Evolutionary conservation across 352 stramenopile species (phyloP), one percentile per base, ranked within the genome.

Genomic region (Phytophthora sp.): DNA sequence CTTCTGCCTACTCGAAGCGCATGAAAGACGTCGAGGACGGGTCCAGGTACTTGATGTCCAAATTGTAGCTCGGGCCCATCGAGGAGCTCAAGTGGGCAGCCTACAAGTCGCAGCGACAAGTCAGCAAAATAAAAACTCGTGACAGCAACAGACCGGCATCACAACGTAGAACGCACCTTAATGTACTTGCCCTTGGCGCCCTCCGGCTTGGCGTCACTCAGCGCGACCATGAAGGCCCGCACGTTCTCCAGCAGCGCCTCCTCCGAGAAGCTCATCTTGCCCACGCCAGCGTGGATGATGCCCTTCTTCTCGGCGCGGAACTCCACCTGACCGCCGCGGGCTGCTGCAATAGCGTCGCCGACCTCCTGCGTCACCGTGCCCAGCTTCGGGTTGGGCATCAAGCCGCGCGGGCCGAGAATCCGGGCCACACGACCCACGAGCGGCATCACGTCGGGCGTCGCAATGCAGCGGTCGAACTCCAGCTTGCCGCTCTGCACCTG

Each of bases 331-430:
- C 88, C 88, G 35, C 76, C 84, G 69, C 89, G 84, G 17, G 87
- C 87, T 21, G 87, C 87, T 4, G 70, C 50, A 62, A 98, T 94
- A 23, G 87, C 91, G 26, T 88, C 79, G 37, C 75, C 81, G 17
- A 98, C 88, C 30, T 98, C 92, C 59, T 87, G 77, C 26, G 94
- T 98, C 35, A 99, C 92, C 8, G 96, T 99, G 21, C 96, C 96
- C 13, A 98, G 76, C 88, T 99, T 99, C 5, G 94, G 88, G 78
- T 99, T 99, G 32, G 97, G 97, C 96, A 99, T 99, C 12, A 99
- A 67, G 23, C 97, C 97, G 51, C 97, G 88, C 21, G 97, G 97
- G 62, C 97, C 97, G 23, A 99, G 85, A 30, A 99, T 80, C 53
- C 96, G 80, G 20, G 94, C 97, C 48, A 99, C 83, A 23, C 92